Base-by-base conservation (phyloP, 2,329 filamentous ascomycete species). In the Calonectria pteridis region DNA sequence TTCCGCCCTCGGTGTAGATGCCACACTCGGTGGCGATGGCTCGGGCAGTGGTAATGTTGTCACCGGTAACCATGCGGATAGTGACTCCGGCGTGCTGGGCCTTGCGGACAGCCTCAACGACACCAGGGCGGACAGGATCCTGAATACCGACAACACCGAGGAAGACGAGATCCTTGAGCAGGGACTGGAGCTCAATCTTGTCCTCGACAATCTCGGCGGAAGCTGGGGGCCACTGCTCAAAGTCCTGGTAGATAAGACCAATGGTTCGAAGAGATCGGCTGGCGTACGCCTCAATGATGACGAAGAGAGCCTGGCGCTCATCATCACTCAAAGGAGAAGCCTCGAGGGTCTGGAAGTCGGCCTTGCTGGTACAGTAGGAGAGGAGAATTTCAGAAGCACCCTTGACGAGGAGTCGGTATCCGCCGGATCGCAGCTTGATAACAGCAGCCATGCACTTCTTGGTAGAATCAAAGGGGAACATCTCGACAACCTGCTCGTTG, bases 181-280 rank as follows among this genome's bases (percentile, higher is more conserved):
- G 91, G 87, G 66, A 59, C 6, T 88, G 79, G 20, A 89, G 92
- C 69, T 94, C 91, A 73, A 50, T 59, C 28, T 59, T 43, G 40
- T 93, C 93, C 13, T 74, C 72, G 20, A 91, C 88, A 72, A 94
- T 92, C 16, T 90, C 84, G 23, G 31, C 49, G 10, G 20, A 50
- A 18, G 64, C 46, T 3, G 88, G 92, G 26, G 93, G 93, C 93
- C 93, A 95, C 72, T 85, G 86, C 49, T 91, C 88, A 74, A 93
- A 94, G 77, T 95, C 94, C 62, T 90, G 90, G 83, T 94, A 94
- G 16, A 93, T 87, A 76, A 95, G 86, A 43, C 90, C 93, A 73
- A 95, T 94, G 3, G 93, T 95, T 63, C 94, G 91, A 20, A 95
- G 88, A 20, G 93, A 94, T 46, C 90, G 86, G 29, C 86, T 87